Evolutionary conservation across 1,139 yeast species (phyloP).

Genomic region (Yamadazyma oceani): DNA sequence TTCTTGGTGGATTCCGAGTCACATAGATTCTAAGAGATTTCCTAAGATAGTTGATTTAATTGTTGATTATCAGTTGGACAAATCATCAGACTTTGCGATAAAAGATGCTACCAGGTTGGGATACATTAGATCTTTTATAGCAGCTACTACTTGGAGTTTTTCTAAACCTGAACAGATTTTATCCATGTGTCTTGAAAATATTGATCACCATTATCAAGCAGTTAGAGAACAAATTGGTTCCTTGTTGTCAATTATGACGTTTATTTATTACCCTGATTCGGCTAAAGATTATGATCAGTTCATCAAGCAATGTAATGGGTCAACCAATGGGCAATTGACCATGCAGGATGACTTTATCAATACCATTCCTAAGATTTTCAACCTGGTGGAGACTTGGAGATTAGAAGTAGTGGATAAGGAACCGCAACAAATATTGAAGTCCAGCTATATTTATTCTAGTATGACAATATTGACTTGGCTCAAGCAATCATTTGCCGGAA

Average conservation of each 20-base stretch:
- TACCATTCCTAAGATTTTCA: constrained; percentile 37
- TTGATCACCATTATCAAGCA: constrained; percentile 67
- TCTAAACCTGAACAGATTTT: constrained; percentile 51
- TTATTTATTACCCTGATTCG: constrained; percentile 53
- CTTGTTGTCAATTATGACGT: constrained; percentile 56
- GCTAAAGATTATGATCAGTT: constrained; percentile 44
- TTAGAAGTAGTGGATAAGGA: constrained; percentile 28
- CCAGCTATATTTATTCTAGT: constrained; percentile 48
- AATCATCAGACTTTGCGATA: constrained; percentile 62
- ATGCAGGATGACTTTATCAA: constrained; percentile 5
- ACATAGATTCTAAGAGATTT: constrained; percentile 66
- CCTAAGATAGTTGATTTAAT: constrained; percentile 52
- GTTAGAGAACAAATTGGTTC: constrained; percentile 75
- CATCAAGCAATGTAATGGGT: constrained; percentile 34
- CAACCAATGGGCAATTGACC: constrained; percentile 19
- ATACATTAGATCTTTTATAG: constrained; percentile 55
- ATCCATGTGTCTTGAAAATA: constrained; percentile 48
- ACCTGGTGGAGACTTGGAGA: constrained; percentile 46
- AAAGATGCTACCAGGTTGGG: constrained; percentile 64
- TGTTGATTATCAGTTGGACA: constrained; percentile 48
- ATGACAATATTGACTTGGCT: constrained; percentile 48
- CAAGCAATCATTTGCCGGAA: constrained; percentile 40
- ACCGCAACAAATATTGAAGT: constrained; percentile 48
- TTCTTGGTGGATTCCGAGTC: constrained; percentile 71
- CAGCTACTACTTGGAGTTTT: constrained; percentile 59